A percentile compares a stretch with the other conserved stretches of the same genome.
These are phyloP conservation scores for Alloteropsis semialata DNA, from an alignment of 176 grass and related monocot genomes.

Conservation along the genomic window DNA sequence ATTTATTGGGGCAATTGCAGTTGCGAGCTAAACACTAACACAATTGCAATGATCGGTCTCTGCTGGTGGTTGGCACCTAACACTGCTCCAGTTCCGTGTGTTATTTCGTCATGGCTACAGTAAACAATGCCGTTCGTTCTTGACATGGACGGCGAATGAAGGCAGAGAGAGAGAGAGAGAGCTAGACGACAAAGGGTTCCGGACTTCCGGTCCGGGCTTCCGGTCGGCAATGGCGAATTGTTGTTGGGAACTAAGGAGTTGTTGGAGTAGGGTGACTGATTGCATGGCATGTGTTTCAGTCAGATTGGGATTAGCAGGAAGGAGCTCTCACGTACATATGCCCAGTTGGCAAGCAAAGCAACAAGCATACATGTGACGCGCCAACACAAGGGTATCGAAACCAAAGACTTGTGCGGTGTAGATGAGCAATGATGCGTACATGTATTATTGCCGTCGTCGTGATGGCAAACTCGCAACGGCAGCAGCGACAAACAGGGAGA, in stretches of 20 bases:
- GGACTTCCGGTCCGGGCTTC: not conserved
- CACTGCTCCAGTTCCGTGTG: not conserved
- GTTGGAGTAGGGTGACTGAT: not conserved
- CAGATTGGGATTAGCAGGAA: not conserved
- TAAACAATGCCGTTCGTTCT: not conserved
- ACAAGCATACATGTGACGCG: not conserved
- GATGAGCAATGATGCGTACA: not conserved
- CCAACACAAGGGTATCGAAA: not conserved
- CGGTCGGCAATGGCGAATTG: not conserved
- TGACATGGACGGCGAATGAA: not conserved
- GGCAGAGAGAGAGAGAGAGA: not conserved
- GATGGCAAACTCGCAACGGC: not conserved
- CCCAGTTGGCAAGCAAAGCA: not conserved
- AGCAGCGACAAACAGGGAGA: too few species aligned
- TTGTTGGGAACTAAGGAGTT: not conserved
- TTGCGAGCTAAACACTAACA: too few species aligned
- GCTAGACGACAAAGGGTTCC: not conserved
- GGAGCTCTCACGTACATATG: not conserved
- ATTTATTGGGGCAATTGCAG: too few species aligned
- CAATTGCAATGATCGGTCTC: not conserved
- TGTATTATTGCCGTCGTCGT: not conserved
- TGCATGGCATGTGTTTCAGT: not conserved
- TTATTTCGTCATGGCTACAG: not conserved
- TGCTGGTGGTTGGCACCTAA: not conserved
- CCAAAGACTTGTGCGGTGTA: not conserved